Evolutionary conservation across 139 green algal species (phyloP).

Genomic region (Astrephomene gubernaculifera): DNA sequence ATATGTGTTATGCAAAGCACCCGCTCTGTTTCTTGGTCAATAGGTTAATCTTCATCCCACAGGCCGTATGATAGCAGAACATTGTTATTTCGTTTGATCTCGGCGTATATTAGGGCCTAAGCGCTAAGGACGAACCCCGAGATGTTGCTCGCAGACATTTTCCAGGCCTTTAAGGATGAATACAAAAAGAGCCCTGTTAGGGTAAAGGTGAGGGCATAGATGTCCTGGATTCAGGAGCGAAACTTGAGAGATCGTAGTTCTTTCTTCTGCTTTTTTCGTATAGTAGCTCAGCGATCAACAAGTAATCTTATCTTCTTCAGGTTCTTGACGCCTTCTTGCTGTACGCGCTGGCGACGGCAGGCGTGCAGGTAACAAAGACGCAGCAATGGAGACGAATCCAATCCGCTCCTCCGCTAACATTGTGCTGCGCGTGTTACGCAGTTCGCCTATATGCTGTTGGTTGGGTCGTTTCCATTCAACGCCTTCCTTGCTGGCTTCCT

Average conservation of each 20-base stretch:
- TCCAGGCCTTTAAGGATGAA: conserved; percentile 62
- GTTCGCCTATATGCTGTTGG: conserved; percentile 82
- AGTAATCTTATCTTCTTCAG: conserved; percentile 38
- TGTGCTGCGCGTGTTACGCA: conserved; percentile 57
- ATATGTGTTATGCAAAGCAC: too few species aligned
- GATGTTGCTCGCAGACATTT: conserved; percentile 42
- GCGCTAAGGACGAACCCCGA: too few species aligned
- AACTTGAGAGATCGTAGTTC: too few species aligned
- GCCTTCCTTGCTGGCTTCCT: conserved; percentile 86
- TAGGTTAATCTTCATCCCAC: too few species aligned
- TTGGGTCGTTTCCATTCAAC: conserved; percentile 92
- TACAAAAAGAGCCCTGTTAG: conserved; percentile 81
- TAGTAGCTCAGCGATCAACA: not conserved
- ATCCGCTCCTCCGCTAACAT: too few species aligned
- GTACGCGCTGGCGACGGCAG: conserved; percentile 66
- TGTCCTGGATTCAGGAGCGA: too few species aligned
- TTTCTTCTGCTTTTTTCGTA: too few species aligned
- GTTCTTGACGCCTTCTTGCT: conserved; percentile 75
- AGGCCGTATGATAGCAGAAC: too few species aligned
- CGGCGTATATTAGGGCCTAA: not conserved
- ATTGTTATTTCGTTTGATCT: too few species aligned
- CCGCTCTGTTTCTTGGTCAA: too few species aligned
- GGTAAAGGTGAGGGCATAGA: conserved; percentile 68
- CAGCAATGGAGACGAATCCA: too few species aligned
- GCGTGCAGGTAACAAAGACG: conserved; percentile 59